Evolutionary conservation across 495 filamentous ascomycete species (phyloP), one percentile per base, ranked within the genome.

Genomic region (Aspergillus asperescens): DNA sequence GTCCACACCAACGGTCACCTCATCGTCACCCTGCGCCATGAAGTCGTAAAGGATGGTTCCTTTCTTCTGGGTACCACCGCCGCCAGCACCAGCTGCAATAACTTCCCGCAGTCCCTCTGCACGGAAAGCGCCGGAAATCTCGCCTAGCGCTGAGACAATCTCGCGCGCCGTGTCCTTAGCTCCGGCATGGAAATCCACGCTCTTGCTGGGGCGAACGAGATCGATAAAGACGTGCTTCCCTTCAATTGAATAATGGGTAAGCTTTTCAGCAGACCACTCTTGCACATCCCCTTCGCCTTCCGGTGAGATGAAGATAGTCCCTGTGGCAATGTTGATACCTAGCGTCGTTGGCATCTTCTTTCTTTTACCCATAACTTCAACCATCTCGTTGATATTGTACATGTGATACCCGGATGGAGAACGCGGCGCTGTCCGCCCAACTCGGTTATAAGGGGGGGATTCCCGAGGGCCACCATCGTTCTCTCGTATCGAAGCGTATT

Each of bases 141-240:
- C 93, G 29, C 90, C 90, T 4, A 99, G 81, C 29, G 85, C 85
- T 29, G 82, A 75, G 10, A 94, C 85, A 61, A 99, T 96, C 66
- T 97, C 91, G 48, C 90, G 82, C 7, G 93, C 93, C 22, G 91
- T 95, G 65, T 97, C 91, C 66, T 97, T 99, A 9, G 93, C 89
- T 15, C 93, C 93, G 23, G 93, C 94, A 67, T 99, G 93, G 54
- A 99, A 91, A 67, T 99, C 93, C 43, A 95, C 71, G 61, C 90
- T 96, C 70, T 88, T 95, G 63, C 87, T 94, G 7, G 93, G 93
- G 28, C 86, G 75, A 34, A 96, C 84, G 28, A 97, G 77, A 64
- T 97, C 93, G 54, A 99, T 73, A 62, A 99, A 99, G 13, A 99
- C 87, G 67, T 97, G 93, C 64, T 99, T 99, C 13, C 91, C 92